These are phyloP conservation scores for Sclerotinia borealis DNA, from an alignment of 2,329 filamentous ascomycete species.

Conservation along the genomic window DNA sequence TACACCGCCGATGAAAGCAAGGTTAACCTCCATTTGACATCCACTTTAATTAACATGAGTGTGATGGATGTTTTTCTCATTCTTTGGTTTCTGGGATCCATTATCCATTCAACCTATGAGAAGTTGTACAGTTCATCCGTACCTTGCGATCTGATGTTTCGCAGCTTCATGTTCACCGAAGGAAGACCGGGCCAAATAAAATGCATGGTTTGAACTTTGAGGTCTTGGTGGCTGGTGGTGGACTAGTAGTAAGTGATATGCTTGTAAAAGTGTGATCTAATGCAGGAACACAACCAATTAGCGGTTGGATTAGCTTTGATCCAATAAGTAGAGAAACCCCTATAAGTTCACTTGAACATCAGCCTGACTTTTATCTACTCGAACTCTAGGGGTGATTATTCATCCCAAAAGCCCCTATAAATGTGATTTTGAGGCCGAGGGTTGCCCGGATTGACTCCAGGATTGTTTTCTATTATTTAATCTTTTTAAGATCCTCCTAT, in stretches of 20 bases:
- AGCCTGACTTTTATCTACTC: not conserved
- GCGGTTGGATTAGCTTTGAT: not conserved
- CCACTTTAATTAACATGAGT: not conserved
- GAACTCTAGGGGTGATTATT: not conserved
- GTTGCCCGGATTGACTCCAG: not conserved
- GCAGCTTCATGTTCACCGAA: slow-evolving; percentile 6
- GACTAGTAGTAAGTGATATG: not conserved
- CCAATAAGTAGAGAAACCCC: not conserved
- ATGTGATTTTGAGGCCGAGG: not conserved
- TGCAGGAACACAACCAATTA: slow-evolving; percentile 8
- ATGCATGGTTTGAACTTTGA: slow-evolving; percentile 3
- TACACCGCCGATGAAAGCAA: not conserved
- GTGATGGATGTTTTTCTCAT: not conserved
- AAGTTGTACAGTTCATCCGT: not conserved
- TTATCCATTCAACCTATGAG: not conserved
- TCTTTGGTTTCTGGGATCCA: not conserved
- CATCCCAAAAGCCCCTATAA: not conserved
- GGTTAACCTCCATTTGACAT: not conserved
- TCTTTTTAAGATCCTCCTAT: not conserved
- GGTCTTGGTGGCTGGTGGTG: not conserved
- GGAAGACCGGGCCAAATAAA: slow-evolving; percentile 5
- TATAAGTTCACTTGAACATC: not conserved
- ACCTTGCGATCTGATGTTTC: slow-evolving; percentile 6
- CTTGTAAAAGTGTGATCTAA: not conserved
- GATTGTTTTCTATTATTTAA: not conserved